Evolutionary conservation across 345 rosid genomes (phyloP).

Genomic region (Alliaria petiolata): DNA sequence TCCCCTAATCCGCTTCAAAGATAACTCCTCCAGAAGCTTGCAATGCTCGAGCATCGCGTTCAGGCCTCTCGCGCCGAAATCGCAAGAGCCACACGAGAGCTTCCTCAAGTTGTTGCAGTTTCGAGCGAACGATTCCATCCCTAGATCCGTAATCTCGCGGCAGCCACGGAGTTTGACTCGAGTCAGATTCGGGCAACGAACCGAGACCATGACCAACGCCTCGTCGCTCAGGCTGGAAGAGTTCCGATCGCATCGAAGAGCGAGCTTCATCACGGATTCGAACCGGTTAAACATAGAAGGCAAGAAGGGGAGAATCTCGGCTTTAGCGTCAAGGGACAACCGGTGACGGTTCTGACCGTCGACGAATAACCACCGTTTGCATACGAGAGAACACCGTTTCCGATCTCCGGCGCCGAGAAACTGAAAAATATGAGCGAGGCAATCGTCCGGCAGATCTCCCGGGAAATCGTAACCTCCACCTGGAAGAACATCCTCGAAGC

Average conservation of each 20-base stretch:
- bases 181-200: conserved; percentile 54
- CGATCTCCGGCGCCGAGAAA: conserved; percentile 59
- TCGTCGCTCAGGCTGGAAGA: conserved; percentile 59
- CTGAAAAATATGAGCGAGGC: conserved; percentile 70
- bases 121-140: conserved; percentile 53
- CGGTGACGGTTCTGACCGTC: conserved; percentile 71
- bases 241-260: conserved; percentile 66
- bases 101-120: conserved; percentile 54
- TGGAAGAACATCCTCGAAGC: not conserved
- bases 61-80: conserved; percentile 62
- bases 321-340: conserved; percentile 54
- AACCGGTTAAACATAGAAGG: conserved; percentile 55
- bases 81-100: conserved; percentile 67
- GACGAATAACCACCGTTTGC: conserved; percentile 62
- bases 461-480: conserved; percentile 30
- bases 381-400: conserved; percentile 67
- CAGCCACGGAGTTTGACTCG: conserved; percentile 89
- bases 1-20: conserved; percentile 72
- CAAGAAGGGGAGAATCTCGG: conserved; percentile 42
- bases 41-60: conserved; percentile 66
- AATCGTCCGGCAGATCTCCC: conserved; percentile 66
- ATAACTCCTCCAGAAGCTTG: conserved; percentile 58
- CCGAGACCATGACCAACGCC: conserved; percentile 48
- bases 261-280: conserved; percentile 60
- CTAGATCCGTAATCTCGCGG: conserved; percentile 69